phyloP scores from a whole-genome alignment of 2,329 filamentous ascomycete species.

The Alternaria conjuncta region DNA sequence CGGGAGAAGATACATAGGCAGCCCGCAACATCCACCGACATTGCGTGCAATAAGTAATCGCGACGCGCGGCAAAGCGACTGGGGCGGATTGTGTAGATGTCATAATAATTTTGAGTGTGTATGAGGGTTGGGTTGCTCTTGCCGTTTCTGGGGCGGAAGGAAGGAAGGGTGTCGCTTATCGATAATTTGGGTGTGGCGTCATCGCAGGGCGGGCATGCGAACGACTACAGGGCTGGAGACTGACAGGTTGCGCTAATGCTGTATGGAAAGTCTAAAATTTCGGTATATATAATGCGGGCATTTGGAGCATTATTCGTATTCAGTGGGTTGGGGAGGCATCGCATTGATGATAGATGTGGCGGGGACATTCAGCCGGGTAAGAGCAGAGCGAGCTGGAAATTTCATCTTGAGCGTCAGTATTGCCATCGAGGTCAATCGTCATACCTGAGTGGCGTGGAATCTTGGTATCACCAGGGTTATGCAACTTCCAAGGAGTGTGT shows the following conservation, averaged over 20 bases:
- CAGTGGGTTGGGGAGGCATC: not conserved
- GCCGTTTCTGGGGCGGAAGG: not conserved
- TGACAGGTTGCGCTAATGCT: not conserved
- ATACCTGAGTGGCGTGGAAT: too few species aligned
- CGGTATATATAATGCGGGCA: not conserved
- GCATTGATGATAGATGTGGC: not conserved
- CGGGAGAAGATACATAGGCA: conserved; percentile 69
- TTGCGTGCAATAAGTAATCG: conserved; percentile 92
- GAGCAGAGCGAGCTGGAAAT: not conserved
- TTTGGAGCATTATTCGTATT: not conserved
- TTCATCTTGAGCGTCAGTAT: too few species aligned
- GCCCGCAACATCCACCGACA: conserved; percentile 91
- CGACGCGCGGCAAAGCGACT: conserved; percentile 69
- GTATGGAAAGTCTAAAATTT: not conserved
- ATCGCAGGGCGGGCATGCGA: not conserved
- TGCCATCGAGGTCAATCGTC: too few species aligned
- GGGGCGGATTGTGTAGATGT: conserved; percentile 31
- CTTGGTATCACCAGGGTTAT: not conserved
- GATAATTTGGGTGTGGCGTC: conserved; percentile 12
- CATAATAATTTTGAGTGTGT: conserved; percentile 20
- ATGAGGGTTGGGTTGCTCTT: not conserved
- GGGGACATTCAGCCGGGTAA: not conserved
- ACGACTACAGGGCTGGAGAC: not conserved
- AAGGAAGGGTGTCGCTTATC: conserved; percentile 10
- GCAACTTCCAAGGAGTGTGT: not conserved